A percentile compares a stretch with the other conserved stretches of the same genome.
Evolutionary conservation across 129 eudicot species (phyloP).

Genomic region (Tagetes erecta): DNA sequence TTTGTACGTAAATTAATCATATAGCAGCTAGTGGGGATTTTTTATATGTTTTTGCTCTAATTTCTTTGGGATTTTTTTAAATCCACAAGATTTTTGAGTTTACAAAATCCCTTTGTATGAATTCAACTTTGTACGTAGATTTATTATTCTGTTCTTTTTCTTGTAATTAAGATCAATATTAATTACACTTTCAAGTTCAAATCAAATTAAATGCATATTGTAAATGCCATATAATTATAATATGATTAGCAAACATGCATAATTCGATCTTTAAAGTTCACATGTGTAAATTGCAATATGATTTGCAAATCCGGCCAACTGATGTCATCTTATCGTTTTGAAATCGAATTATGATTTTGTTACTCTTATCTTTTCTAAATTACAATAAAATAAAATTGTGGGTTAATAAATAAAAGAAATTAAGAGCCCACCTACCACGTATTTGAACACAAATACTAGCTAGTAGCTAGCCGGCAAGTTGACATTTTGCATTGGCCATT

Average conservation of each 20-base stretch:
- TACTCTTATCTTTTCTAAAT: slow-evolving; percentile 19
- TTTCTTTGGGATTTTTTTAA: slow-evolving; percentile 22
- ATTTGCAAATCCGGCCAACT: background rate
- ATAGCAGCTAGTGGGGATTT: slow-evolving; percentile 23
- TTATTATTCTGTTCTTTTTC: background rate
- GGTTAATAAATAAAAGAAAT: background rate
- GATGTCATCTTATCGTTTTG: background rate
- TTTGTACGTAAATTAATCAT: slow-evolving; percentile 4
- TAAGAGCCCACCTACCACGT: background rate
- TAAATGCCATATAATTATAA: too few species aligned
- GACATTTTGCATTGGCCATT: background rate
- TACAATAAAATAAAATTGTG: background rate
- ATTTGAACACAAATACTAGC: slow-evolving; percentile 7
- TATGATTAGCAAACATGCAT: too few species aligned
- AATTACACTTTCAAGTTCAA: slow-evolving; percentile 14
- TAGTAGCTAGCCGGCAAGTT: background rate
- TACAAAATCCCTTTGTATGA: slow-evolving; percentile 29
- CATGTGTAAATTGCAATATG: background rate
- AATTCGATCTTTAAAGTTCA: too few species aligned
- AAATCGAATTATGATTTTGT: background rate
- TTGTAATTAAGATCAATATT: background rate
- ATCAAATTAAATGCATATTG: too few species aligned
- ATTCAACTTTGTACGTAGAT: slow-evolving; percentile 24
- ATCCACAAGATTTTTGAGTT: slow-evolving; percentile 33
- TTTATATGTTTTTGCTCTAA: slow-evolving; percentile 32